A percentile compares a stretch with the other conserved stretches of the same genome.
These are phyloP conservation scores for Elsinoe fawcettii DNA, from an alignment of 2,329 filamentous ascomycete species.

Conservation along the genomic window DNA sequence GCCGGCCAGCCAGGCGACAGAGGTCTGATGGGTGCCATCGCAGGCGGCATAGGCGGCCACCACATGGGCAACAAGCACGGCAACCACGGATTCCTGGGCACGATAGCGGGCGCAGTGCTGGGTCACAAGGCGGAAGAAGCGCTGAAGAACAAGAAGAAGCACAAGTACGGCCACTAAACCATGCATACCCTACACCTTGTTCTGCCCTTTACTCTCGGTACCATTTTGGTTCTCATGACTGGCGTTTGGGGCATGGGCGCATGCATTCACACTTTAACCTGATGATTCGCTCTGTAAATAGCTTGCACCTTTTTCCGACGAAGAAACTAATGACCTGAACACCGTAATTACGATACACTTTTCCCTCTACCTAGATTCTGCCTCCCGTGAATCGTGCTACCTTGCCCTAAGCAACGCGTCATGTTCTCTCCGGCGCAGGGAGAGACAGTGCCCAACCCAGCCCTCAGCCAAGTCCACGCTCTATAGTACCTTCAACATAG, in stretches of 20 bases:
- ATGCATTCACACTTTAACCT: not conserved
- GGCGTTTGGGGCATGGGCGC: not conserved
- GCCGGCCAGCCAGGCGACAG: slow-evolving; percentile 47
- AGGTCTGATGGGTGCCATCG: slow-evolving; percentile 49
- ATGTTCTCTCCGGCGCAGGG: not conserved
- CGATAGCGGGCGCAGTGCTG: slow-evolving; percentile 49
- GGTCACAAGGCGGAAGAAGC: slow-evolving; percentile 50
- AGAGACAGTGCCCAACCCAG: not conserved
- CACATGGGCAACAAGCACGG: slow-evolving; percentile 50
- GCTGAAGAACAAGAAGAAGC: slow-evolving; percentile 38
- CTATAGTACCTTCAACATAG: too few relatives aligned
- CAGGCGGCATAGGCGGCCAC: slow-evolving; percentile 50
- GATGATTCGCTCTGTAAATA: not conserved
- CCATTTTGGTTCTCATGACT: not conserved
- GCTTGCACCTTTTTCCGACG: not conserved
- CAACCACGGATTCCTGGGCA: slow-evolving; percentile 48
- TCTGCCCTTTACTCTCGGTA: not conserved
- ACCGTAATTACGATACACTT: not conserved
- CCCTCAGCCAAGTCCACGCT: not conserved
- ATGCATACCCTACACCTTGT: not conserved
- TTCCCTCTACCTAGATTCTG: not conserved
- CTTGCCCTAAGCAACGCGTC: not conserved
- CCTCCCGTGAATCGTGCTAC: not conserved
- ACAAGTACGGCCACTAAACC: slow-evolving; percentile 18
- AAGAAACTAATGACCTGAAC: too few relatives aligned